Evolutionary conservation across 169 alveolate species (phyloP).

Genomic region (Besnoitia besnoiti): DNA sequence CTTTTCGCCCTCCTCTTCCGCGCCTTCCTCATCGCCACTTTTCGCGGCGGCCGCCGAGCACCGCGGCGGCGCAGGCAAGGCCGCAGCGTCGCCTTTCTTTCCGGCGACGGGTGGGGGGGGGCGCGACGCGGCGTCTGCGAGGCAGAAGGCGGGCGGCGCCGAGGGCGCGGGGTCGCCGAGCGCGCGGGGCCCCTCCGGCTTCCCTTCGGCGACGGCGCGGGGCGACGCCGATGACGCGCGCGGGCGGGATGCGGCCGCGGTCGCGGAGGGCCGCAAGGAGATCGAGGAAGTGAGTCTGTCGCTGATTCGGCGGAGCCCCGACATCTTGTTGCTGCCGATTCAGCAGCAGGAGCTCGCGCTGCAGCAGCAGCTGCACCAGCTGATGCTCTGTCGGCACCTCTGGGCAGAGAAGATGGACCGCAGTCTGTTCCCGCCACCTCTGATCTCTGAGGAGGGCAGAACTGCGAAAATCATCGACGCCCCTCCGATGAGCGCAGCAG

Average conservation of each 20-base stretch:
- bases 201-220: too few relatives aligned
- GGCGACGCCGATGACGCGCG: background rate
- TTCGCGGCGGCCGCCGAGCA: background rate
- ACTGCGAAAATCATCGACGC: conserved; percentile 3
- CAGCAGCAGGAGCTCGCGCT: conserved; percentile 16
- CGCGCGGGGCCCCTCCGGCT: too few relatives aligned
- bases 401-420: conserved; percentile 17
- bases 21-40: background rate
- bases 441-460: background rate
- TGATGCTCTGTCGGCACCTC: conserved; percentile 27
- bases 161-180: background rate
- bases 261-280: background rate
- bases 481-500: background rate
- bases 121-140: too few relatives aligned
- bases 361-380: conserved; percentile 41
- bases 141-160: background rate
- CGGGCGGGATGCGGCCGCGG: background rate
- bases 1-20: background rate
- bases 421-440: background rate
- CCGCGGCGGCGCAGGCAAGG: too few relatives aligned
- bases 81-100: background rate
- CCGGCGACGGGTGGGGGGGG: too few relatives aligned
- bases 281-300: background rate
- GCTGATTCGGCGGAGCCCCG: background rate
- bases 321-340: background rate